A percentile compares a stretch with the other conserved stretches of the same genome.
Evolutionary conservation across 208 protist genomes (phyloP).

Genomic region (Crithidia sp.): DNA sequence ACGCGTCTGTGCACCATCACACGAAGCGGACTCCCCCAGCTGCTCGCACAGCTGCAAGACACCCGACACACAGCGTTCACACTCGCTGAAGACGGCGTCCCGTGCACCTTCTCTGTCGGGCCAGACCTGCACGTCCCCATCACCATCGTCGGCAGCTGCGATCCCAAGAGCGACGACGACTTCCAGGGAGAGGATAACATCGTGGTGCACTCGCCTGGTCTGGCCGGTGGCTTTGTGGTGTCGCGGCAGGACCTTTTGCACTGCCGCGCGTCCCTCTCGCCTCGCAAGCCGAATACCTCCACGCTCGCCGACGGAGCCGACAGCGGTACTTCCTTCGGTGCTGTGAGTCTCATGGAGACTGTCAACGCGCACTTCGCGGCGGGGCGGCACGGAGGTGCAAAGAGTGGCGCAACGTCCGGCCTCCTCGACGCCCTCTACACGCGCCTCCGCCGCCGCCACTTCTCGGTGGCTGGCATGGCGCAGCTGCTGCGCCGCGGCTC

Average conservation of each 20-base stretch:
- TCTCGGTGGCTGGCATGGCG: constrained; percentile 54
- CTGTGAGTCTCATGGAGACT: constrained; percentile 65
- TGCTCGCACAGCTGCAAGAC: constrained; percentile 21
- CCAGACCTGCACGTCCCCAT: constrained; percentile 28
- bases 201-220: constrained; percentile 69
- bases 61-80: background rate
- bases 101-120: constrained; percentile 25
- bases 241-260: constrained; percentile 34
- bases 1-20: constrained; percentile 21
- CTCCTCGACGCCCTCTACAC: constrained; percentile 60
- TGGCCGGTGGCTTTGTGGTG: constrained; percentile 75
- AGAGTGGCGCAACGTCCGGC: background rate
- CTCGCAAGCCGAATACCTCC: background rate
- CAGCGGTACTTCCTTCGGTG: constrained; percentile 34
- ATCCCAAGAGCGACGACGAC: background rate
- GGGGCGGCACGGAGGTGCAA: background rate
- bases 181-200: constrained; percentile 29
- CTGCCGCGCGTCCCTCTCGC: constrained; percentile 39
- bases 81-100: constrained; percentile 22
- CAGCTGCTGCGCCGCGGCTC: constrained; percentile 47
- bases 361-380: constrained; percentile 28
- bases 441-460: constrained; percentile 55
- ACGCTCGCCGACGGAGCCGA: background rate
- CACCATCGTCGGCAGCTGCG: constrained; percentile 39
- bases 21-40: background rate